Percentiles rank a stretch among this genome's conserved stretches.
These are phyloP conservation scores for Xylaria sp. DNA, from an alignment of 2,329 filamentous ascomycete genomes.

Conservation along the genomic window DNA sequence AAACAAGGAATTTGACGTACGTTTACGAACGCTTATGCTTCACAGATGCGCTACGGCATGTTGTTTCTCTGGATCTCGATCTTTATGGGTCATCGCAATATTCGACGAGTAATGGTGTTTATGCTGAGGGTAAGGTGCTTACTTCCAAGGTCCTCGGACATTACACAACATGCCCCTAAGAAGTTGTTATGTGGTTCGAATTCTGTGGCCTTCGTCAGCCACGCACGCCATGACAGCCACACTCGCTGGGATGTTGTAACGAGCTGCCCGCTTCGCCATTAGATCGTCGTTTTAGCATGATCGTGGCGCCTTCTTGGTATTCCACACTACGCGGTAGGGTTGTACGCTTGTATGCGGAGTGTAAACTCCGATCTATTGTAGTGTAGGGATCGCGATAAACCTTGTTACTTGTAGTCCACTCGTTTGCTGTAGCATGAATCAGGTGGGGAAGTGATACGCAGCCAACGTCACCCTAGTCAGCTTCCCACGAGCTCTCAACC, in stretches of 20 bases:
- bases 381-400: not conserved
- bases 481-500: conserved; percentile 34
- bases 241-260: conserved; percentile 19
- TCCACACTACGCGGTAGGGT: not conserved
- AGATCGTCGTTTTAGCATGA: conserved; percentile 33
- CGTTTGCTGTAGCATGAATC: conserved; percentile 19
- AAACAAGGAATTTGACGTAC: conserved; percentile 25
- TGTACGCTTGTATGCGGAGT: conserved; percentile 1
- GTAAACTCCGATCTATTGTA: not conserved
- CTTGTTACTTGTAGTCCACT: conserved; percentile 3
- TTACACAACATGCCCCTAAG: conserved; percentile 23
- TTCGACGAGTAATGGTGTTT: conserved; percentile 15
- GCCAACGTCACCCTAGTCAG: conserved; percentile 37
- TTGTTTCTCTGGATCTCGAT: conserved; percentile 33
- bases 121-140: not conserved
- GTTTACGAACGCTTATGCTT: not conserved
- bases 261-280: conserved; percentile 33
- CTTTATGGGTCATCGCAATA: conserved; percentile 15
- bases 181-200: conserved; percentile 26
- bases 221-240: conserved; percentile 34
- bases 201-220: conserved; percentile 31
- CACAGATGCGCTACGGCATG: conserved; percentile 15
- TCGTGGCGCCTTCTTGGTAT: conserved; percentile 15
- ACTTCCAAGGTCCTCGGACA: conserved; percentile 7
- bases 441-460: conserved; percentile 32